Evolutionary conservation across 345 rosid species (phyloP).

Genomic region (Salix arbutifolia): DNA sequence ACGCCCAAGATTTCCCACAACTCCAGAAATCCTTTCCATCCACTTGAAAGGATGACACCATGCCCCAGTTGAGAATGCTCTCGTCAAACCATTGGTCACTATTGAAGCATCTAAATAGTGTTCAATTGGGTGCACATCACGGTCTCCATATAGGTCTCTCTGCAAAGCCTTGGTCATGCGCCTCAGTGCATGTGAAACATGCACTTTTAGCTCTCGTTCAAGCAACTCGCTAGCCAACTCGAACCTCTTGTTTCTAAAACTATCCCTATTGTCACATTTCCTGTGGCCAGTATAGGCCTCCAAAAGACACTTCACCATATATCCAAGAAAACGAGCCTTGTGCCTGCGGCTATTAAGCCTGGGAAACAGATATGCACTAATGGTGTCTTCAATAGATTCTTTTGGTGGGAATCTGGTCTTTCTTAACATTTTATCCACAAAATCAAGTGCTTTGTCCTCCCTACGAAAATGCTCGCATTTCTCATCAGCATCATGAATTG

Average conservation of each 20-base stretch:
- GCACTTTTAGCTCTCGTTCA: constrained; percentile 78
- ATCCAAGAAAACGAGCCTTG: constrained; percentile 84
- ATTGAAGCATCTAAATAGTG: constrained; percentile 87
- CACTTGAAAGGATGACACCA: constrained; percentile 85
- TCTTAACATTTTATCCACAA: constrained; percentile 35
- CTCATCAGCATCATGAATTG: constrained; percentile 68
- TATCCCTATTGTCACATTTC: constrained; percentile 78
- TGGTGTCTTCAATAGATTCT: constrained; percentile 56
- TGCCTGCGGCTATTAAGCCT: constrained; percentile 45
- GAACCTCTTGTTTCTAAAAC: constrained; percentile 79
- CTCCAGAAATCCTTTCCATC: constrained; percentile 89
- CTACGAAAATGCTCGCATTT: constrained; percentile 49
- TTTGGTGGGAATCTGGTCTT: constrained; percentile 68
- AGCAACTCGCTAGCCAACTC: constrained; percentile 85
- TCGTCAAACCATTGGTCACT: constrained; percentile 73
- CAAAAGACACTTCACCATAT: constrained; percentile 83
- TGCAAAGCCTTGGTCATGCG: constrained; percentile 71
- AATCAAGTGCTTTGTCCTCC: constrained; percentile 38
- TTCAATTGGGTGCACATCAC: constrained; percentile 52
- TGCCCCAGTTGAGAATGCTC: constrained; percentile 98
- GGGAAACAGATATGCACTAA: constrained; percentile 61
- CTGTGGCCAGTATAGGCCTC: constrained; percentile 62
- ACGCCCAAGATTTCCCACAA: constrained; percentile 79
- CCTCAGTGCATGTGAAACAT: constrained; percentile 63
- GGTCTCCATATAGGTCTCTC: constrained; percentile 70